phyloP scores from a whole-genome alignment of 2,329 filamentous ascomycete genomes.

The Penicillium palitans region DNA sequence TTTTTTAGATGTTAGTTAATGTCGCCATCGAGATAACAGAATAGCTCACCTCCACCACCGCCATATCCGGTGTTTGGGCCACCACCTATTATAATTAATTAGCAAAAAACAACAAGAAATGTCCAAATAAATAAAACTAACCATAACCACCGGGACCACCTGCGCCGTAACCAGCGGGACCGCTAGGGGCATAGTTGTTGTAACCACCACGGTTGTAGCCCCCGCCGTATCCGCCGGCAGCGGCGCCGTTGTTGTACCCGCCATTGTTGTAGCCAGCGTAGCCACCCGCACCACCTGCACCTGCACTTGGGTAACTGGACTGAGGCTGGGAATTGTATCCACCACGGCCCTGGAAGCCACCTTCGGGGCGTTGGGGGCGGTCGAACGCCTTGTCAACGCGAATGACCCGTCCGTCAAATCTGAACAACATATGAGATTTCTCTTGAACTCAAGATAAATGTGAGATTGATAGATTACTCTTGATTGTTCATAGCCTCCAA shows the following conservation, averaged over 20 bases:
- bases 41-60: conserved; percentile 28
- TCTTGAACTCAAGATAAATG: conserved; percentile 18
- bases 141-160: conserved; percentile 36
- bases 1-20: conserved; percentile 18
- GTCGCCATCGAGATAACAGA: too few relatives aligned
- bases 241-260: conserved; percentile 19
- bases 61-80: conserved; percentile 31
- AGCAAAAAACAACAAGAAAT: neutral
- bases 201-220: conserved; percentile 36
- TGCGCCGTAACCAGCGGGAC: conserved; percentile 25
- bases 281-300: conserved; percentile 41
- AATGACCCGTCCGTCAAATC: conserved; percentile 91
- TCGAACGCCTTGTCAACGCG: conserved; percentile 95
- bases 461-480: conserved; percentile 63
- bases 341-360: conserved; percentile 48
- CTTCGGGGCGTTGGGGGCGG: conserved; percentile 61
- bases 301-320: conserved; percentile 37
- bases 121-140: conserved; percentile 14
- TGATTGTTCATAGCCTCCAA: conserved; percentile 49
- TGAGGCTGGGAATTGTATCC: conserved; percentile 46
- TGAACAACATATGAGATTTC: conserved; percentile 40
- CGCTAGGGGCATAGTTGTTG: conserved; percentile 11
- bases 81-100: conserved; percentile 17
- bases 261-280: conserved; percentile 22
- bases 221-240: conserved; percentile 27